phyloP scores from a whole-genome alignment of 164 flowering plant genomes.

The Dillenia turbinata region DNA sequence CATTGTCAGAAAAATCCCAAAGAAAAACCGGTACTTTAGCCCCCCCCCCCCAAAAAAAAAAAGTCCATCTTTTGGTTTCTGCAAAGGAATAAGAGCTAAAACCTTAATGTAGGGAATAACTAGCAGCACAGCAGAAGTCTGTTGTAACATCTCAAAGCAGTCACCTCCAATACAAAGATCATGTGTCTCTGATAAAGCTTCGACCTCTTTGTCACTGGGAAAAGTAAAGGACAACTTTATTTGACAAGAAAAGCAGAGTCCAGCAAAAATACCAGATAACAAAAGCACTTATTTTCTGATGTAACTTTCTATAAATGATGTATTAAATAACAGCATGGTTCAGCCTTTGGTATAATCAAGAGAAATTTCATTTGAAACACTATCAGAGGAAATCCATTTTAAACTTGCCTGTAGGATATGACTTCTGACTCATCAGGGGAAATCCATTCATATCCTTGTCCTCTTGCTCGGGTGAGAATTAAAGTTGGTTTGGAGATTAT shows the following conservation, averaged over 20 bases:
- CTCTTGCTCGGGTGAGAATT: slow-evolving; percentile 49
- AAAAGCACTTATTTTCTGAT: too few species aligned
- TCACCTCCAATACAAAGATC: slow-evolving; percentile 98
- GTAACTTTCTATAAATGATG: too few species aligned
- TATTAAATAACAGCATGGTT: too few species aligned
- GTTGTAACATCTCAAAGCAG: slow-evolving; percentile 82
- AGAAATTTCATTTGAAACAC: too few species aligned
- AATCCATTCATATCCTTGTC: slow-evolving; percentile 63
- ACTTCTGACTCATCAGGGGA: slow-evolving; percentile 80
- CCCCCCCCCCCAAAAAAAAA: too few species aligned
- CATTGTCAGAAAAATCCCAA: not conserved
- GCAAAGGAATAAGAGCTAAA: not conserved
- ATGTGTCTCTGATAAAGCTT: slow-evolving; percentile 54
- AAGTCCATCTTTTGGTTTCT: not conserved
- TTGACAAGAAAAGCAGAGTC: too few species aligned
- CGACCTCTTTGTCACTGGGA: slow-evolving; percentile 67
- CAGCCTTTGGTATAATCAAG: too few species aligned
- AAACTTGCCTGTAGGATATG: slow-evolving; percentile 43
- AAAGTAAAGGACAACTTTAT: too few species aligned
- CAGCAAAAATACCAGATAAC: too few species aligned
- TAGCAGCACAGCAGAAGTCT: slow-evolving; percentile 56
- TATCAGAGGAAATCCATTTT: not conserved
- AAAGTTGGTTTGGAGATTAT: slow-evolving; percentile 77
- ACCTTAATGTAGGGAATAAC: slow-evolving; percentile 95
- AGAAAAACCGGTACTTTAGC: slow-evolving; percentile 1